These are phyloP conservation scores for Ophiocordyceps sinensis DNA, from an alignment of 2,329 filamentous ascomycete species.

Conservation along the genomic window DNA sequence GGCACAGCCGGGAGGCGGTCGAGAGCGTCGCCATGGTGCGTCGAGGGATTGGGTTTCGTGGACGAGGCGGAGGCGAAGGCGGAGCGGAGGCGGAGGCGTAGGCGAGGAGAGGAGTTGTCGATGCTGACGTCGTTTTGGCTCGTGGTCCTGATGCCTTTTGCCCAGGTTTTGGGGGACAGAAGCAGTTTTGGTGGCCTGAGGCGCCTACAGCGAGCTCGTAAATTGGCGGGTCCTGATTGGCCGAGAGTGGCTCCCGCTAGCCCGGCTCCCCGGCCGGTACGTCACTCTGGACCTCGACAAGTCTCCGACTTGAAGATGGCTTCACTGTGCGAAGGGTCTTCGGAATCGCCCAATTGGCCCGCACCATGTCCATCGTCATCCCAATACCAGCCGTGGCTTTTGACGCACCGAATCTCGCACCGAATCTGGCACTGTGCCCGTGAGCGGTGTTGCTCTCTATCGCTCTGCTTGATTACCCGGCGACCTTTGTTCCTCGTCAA, in stretches of 20 bases:
- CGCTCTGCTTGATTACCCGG: too few species aligned
- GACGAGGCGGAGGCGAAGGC: not conserved
- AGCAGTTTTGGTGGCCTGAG: constrained; percentile 24
- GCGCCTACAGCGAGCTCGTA: constrained; percentile 24
- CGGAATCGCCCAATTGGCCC: too few species aligned
- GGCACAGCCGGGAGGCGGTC: constrained; percentile 52
- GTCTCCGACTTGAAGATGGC: too few species aligned
- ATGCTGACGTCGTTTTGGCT: constrained; percentile 34
- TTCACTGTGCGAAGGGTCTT: too few species aligned
- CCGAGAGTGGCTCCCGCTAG: not conserved
- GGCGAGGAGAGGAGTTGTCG: constrained; percentile 5
- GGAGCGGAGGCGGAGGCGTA: not conserved
- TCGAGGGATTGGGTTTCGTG: too few species aligned
- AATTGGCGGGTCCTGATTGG: constrained; percentile 35
- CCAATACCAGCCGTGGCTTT: too few species aligned
- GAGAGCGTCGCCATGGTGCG: constrained; percentile 51
- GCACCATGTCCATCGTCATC: too few species aligned
- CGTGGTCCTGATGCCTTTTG: constrained; percentile 19
- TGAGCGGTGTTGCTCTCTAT: too few species aligned
- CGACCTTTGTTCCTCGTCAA: constrained; percentile 17
- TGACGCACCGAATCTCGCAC: too few species aligned
- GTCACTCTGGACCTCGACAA: too few species aligned
- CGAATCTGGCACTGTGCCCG: too few species aligned
- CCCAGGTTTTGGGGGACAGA: constrained; percentile 24
- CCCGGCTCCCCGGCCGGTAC: too few species aligned